Percentiles rank a stretch among this genome's conserved stretches.
phyloP scores from a whole-genome alignment of 2,329 filamentous ascomycete species.

The Nannizziopsis arthrosporioides region DNA sequence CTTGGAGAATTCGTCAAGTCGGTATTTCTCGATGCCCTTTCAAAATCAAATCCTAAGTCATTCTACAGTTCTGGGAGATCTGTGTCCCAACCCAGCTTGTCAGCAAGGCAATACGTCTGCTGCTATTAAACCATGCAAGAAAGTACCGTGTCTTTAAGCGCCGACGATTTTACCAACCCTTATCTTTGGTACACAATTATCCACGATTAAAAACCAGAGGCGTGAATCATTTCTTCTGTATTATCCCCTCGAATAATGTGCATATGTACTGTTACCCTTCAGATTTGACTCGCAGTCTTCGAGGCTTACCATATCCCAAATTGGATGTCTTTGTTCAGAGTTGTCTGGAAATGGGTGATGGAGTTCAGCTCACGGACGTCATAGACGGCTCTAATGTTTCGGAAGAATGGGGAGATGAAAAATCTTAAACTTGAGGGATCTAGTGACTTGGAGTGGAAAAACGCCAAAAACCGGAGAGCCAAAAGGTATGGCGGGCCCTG shows the following conservation, averaged over 20 bases:
- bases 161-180: conserved; percentile 17
- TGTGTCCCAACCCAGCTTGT: conserved; percentile 20
- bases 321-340: conserved; percentile 22
- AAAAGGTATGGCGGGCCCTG: neutral
- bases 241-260: conserved; percentile 21
- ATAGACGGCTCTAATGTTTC: conserved; percentile 24
- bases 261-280: conserved; percentile 20
- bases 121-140: conserved; percentile 18
- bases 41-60: conserved; percentile 9
- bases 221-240: conserved; percentile 21
- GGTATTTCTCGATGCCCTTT: conserved; percentile 12
- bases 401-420: conserved; percentile 21
- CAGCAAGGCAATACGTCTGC: conserved; percentile 18
- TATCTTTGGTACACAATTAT: conserved; percentile 21
- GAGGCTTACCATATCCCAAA: conserved; percentile 23
- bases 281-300: conserved; percentile 20
- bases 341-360: conserved; percentile 21
- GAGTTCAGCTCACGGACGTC: conserved; percentile 21
- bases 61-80: conserved; percentile 21
- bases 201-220: conserved; percentile 22
- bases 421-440: conserved; percentile 21
- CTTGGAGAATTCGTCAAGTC: conserved; percentile 21
- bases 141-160: conserved; percentile 18
- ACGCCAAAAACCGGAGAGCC: conserved; percentile 19
- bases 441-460: conserved; percentile 21